Base-by-base conservation (phyloP, 345 rosid genomes). In the Salix viminalis region DNA sequence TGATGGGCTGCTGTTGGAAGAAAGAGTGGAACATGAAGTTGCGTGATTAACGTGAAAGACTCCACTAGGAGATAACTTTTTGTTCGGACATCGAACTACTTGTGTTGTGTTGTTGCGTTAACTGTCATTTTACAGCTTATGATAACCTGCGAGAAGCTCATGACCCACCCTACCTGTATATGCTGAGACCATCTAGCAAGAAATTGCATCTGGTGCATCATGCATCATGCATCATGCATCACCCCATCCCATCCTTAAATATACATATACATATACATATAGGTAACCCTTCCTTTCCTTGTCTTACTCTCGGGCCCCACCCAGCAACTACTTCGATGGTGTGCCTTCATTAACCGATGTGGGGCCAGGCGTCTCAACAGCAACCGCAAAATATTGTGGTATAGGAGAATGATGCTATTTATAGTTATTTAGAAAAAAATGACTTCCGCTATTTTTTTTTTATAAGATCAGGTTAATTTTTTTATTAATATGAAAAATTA, bases 11-110 rank as follows among this genome's bases (percentile, higher is more conserved):
- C 23, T 56, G 44, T 0, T 54, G 75, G 30, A 39, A 76, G 79
- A 41, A 67, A 71, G 41, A 24, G 67, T 65, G 61, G 80, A 71
- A 52, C 66, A 75, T 69, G 83, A 82, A 65, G 77, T 56, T 75
- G 85, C 89, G 81, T 81, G 89, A 87, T 79, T 84, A 87, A 79
- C 89, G 89, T 87, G 89, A 87, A 58, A 19, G 79, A 41, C 6
- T 10, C 67, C 64, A 39, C 64, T 69, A 64, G 73, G 73, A 60
- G 75, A 61, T 19, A 26, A 34, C 77, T 82, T 84, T 82, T 76
- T 36, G 15, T 44, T 44, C 16, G 50, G 70, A 78, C 30, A 60
- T 76, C 76, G 68, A 64, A 79, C 67, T 72, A 68, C 14, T 52
- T 34, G 74, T 69, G 70, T 50, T 70, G 58, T 50, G 60, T 65